phyloP scores from a whole-genome alignment of 805 yeast species.

The Schwanniomyces sp. region DNA sequence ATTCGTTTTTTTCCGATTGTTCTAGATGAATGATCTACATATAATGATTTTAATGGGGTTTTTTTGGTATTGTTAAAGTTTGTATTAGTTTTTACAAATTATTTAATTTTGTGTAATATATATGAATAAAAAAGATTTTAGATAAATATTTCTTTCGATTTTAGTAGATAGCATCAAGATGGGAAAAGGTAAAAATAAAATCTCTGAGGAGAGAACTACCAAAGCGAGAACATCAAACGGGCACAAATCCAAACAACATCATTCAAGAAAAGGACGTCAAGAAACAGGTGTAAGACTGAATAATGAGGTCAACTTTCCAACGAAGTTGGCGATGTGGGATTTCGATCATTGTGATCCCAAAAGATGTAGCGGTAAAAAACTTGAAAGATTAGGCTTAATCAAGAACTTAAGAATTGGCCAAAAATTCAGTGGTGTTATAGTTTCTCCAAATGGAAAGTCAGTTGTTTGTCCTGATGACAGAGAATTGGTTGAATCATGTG shows the following conservation, averaged over 20 bases:
- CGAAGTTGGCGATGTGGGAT: slow-evolving; percentile 97
- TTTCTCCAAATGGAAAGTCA: slow-evolving; percentile 87
- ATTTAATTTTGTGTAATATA: slow-evolving; percentile 1
- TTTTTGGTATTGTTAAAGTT: background rate
- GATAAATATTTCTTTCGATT: background rate
- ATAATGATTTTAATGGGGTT: slow-evolving; percentile 2
- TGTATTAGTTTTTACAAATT: background rate
- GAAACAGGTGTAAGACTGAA: slow-evolving; percentile 28
- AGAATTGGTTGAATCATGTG: slow-evolving; percentile 71
- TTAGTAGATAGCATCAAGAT: slow-evolving; percentile 17
- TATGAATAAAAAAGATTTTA: background rate
- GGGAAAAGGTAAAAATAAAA: slow-evolving; percentile 60
- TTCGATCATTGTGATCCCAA: slow-evolving; percentile 99
- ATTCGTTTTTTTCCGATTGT: background rate
- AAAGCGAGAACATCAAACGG: slow-evolving; percentile 51
- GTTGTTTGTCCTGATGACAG: slow-evolving; percentile 88
- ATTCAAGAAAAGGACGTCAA: slow-evolving; percentile 37
- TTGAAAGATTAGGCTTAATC: slow-evolving; percentile 85
- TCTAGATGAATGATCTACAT: slow-evolving; percentile 1
- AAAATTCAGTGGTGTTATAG: slow-evolving; percentile 86
- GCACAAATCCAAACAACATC: slow-evolving; percentile 55
- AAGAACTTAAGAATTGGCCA: slow-evolving; percentile 84
- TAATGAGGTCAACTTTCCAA: slow-evolving; percentile 54
- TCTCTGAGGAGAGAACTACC: slow-evolving; percentile 37
- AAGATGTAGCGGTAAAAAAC: slow-evolving; percentile 92